Conservation (phyloP, 345 rosid genomes). For the Murraya koenigii region DNA sequence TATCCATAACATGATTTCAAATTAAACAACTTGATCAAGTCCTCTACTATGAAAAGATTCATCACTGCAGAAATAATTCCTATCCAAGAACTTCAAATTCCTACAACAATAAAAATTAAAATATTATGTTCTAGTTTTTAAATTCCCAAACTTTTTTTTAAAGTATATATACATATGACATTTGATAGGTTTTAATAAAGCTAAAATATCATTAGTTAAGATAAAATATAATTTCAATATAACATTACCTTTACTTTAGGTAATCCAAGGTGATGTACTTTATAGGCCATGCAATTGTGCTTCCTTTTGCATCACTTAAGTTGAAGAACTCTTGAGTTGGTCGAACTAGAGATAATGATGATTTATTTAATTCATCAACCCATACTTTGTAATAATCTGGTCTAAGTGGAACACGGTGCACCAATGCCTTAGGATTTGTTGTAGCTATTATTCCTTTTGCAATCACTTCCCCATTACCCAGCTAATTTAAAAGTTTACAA, state of each 20-base stretch:
- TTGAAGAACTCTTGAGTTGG: neutral
- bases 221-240: too few species aligned
- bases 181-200: too few species aligned
- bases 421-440: neutral
- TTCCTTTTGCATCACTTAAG: neutral
- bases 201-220: too few species aligned
- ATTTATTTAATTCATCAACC: neutral
- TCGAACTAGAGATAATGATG: neutral
- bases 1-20: too few species aligned
- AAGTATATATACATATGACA: too few species aligned
- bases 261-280: neutral
- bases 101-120: too few species aligned
- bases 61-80: too few species aligned
- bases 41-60: too few species aligned
- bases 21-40: too few species aligned
- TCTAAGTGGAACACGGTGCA: neutral
- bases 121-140: too few species aligned
- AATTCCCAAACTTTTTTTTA: too few species aligned
- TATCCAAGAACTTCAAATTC: too few species aligned
- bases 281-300: neutral
- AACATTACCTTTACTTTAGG: neutral
- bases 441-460: neutral
- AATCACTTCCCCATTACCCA: neutral
- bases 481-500: neutral
- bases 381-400: neutral